Evolutionary conservation across 352 stramenopile species (phyloP).

Genomic region (Globisporangium ultimum): DNA sequence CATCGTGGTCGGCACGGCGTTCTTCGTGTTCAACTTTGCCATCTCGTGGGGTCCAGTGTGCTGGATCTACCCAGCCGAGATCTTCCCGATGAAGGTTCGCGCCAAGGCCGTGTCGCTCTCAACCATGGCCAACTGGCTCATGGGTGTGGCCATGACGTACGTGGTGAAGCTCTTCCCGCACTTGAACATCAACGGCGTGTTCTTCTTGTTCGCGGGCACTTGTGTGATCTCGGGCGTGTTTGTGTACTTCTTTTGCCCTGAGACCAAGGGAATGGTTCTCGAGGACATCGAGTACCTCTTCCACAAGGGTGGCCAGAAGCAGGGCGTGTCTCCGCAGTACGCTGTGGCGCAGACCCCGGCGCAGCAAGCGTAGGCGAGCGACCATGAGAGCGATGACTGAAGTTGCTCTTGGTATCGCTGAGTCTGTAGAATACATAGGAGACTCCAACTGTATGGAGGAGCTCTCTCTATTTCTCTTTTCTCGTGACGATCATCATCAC

Average conservation of each 20-base stretch:
- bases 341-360: slow-evolving; percentile 22
- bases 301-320: slow-evolving; percentile 12
- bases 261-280: slow-evolving; percentile 38
- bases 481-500: too few species aligned
- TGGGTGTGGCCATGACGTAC: slow-evolving; percentile 33
- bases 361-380: not conserved
- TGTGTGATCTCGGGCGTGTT: slow-evolving; percentile 31
- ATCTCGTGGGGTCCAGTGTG: slow-evolving; percentile 46
- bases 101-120: slow-evolving; percentile 43
- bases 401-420: too few species aligned
- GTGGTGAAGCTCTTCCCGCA: slow-evolving; percentile 23
- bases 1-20: slow-evolving; percentile 33
- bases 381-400: too few species aligned
- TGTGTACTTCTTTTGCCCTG: slow-evolving; percentile 35
- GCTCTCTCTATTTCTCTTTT: too few species aligned
- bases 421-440: too few species aligned
- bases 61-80: slow-evolving; percentile 54
- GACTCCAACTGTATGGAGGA: too few species aligned
- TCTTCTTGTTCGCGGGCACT: slow-evolving; percentile 48
- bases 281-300: slow-evolving; percentile 46
- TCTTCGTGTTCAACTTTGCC: slow-evolving; percentile 56
- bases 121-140: slow-evolving; percentile 43
- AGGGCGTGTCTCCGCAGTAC: slow-evolving; percentile 16
- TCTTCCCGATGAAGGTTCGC: slow-evolving; percentile 44
- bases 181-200: slow-evolving; percentile 50